Evolutionary conservation across 768 basidiomycete species (phyloP), one percentile per base, ranked within the genome.

Genomic region (Lyophyllum semitale): DNA sequence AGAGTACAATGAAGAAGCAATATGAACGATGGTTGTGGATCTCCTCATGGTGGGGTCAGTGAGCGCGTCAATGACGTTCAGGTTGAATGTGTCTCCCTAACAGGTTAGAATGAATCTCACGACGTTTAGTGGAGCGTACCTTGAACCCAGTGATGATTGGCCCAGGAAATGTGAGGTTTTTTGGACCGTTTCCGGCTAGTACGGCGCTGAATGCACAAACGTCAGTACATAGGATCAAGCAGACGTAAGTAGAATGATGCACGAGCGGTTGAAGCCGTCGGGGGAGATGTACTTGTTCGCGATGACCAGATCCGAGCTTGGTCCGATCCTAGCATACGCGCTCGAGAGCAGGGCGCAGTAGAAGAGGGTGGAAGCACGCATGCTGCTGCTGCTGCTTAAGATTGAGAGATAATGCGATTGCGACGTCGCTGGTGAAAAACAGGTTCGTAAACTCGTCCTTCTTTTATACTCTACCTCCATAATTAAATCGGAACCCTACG

Each of bases 51-150:
- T n/a, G n/a, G n/a, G n/a, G n/a, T n/a, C n/a, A n/a, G n/a, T n/a
- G n/a, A n/a, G 70, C 13, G 63, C 25, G 55, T 83, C 74, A n/a
- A 75, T 66, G 4, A 85, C 80, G 43, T 82, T 81, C 41, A 86
- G 63, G 26, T 56, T 44, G 59, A 81, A 81, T 32, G 59, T 60
- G 48, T 76, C 71, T 13, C 81, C 77, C 70, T 83, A 41, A 37
- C n/a, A 27, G 23, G 11, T 23, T 18, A 12, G 17, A 9, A 2
- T 26, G 22, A 43, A 30, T 3, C 17, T n/a, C 6, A 18, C 1
- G n/a, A 40, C 13, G 11, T 18, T 13, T n/a, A 18, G 17, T 15
- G 38, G 7, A 4, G n/a, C 38, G 2, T 43, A 73, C 73, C 61
- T 72, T 74, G 37, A 64, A 63, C 3, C 67, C 74, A 17, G 56